Base-by-base conservation (phyloP, 257 asterid species). In the Catharanthus roseus region DNA sequence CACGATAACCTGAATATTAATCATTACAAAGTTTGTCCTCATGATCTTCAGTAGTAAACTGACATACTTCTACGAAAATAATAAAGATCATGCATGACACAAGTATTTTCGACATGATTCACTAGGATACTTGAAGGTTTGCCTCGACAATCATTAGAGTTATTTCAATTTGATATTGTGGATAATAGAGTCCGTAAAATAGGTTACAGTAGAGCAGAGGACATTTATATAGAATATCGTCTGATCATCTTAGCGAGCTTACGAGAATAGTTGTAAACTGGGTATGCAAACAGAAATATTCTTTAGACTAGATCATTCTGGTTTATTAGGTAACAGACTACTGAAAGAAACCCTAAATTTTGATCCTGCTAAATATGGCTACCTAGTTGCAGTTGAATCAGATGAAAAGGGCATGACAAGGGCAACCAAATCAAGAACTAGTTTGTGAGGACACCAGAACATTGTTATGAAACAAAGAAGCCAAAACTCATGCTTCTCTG, bases 231-330 rank as follows among this genome's bases (percentile, higher is more conserved):
- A 3, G 4, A 2, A 26, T 29, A 6, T 41, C 63, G 15, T 63
- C 21, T 36, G n/a, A n/a, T n/a, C n/a, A n/a, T n/a, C n/a, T n/a
- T 29, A 41, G 68, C 24, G 33, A 39, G 66, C 77, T 54, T 51
- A 73, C 4, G 47, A 42, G 10, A 5, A 50, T 63, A 19, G 16
- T 23, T 12, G 38, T 47, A n/a, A 54, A 65, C 65, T 6, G 58
- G 44, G 23, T 9, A 0, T 39, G 62, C 60, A 66, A 68, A 56
- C 29, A 39, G 41, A 61, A 33, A 34, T 34, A 8, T 10, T 16
- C 45, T 2, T 10, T 55, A 19, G 1, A 28, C 36, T 26, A 24
- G 63, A 61, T 36, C 67, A 62, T 64, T 73, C 55, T 56, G 58
- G 5, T 41, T 39, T 41, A 47, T 28, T 6, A 65, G n/a, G 50